These are phyloP conservation scores for Cutaneotrichosporon dermatis DNA, from an alignment of 1,284 basidiomycete species.

Conservation along the genomic window DNA sequence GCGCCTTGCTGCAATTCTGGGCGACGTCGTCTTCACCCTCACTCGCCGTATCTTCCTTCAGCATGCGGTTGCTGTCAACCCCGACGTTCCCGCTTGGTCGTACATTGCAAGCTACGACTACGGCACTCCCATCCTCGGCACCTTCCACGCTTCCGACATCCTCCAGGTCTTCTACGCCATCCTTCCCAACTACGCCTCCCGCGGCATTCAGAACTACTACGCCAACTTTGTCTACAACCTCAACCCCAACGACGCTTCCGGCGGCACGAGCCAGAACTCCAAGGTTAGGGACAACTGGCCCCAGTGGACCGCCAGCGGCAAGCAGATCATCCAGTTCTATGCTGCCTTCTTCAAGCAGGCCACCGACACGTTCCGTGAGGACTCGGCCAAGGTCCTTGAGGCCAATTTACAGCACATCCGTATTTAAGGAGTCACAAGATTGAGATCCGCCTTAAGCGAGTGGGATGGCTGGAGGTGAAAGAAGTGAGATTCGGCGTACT, in stretches of 20 bases:
- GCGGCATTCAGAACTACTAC: constrained; percentile 18
- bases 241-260: constrained; percentile 16
- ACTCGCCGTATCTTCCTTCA: constrained; percentile 16
- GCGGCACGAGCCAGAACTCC: constrained; percentile 6
- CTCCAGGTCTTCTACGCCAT: constrained; percentile 20
- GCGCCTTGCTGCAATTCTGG: constrained; percentile 18
- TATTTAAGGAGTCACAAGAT: too few relatives aligned
- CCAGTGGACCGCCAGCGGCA: constrained; percentile 1
- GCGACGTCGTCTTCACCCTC: constrained; percentile 16
- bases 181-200: constrained; percentile 16
- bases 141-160: constrained; percentile 17
- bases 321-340: constrained; percentile 13
- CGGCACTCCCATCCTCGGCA: constrained; percentile 16
- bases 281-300: constrained; percentile 14
- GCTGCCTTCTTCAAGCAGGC: constrained; percentile 3
- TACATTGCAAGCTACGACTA: constrained; percentile 20
- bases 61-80: constrained; percentile 1
- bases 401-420: neutral
- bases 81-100: constrained; percentile 18
- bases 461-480: too few relatives aligned
- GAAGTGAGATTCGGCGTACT: too few relatives aligned
- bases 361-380: constrained; percentile 11
- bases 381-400: neutral
- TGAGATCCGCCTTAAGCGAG: too few relatives aligned
- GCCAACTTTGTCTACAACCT: constrained; percentile 24